Base-by-base conservation (phyloP, 495 filamentous ascomycete species). In the Cercophora sp. region DNA sequence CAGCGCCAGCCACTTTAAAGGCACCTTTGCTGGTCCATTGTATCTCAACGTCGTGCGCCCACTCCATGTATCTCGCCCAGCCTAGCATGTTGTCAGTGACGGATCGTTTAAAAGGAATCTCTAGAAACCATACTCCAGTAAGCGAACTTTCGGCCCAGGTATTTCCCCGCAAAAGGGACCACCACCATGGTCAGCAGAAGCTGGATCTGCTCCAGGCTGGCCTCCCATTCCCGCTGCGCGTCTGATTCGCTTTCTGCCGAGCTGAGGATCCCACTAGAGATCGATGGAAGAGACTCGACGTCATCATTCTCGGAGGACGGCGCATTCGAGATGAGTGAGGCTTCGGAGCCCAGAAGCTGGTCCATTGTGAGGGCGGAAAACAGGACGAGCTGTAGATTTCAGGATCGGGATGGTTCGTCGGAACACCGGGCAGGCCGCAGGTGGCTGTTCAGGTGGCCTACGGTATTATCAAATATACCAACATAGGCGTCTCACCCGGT, bases 221-320 rank as follows among this genome's bases (percentile, higher is more conserved):
- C 89, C 57, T 88, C 85, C 93, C 93, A 98, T 68, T 98, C 91
- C 16, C 77, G 79, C 67, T 98, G 92, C 15, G 93, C 93, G 62
- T 95, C 89, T 23, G 84, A 86, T 57, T 83, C 73, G 13, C 75
- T 68, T 0, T 83, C 75, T 0, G 81, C 76, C 40, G 76, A 75
- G 48, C 76, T 72, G 47, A 85, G 82, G 29, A 75, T 73, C 23
- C 79, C 73, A 56, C 81, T 85, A 29, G 84, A 79, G 52, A 83
- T 79, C 40, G 88, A 91, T 29, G 89, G 86, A 2, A 94, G 79
- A 11, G 88, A 93, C 55, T 88, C 86, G 62, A 91, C 64, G 4
- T 91, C 88, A 54, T 89, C 85, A 42, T 80, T 74, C 48, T 79
- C 77, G 54, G 69, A 61, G 8, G 68, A 53, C 22, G 60, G 56